Evolutionary conservation across 495 filamentous ascomycete genomes (phyloP).

Genomic region (Friedmanniomyces endolithicus): DNA sequence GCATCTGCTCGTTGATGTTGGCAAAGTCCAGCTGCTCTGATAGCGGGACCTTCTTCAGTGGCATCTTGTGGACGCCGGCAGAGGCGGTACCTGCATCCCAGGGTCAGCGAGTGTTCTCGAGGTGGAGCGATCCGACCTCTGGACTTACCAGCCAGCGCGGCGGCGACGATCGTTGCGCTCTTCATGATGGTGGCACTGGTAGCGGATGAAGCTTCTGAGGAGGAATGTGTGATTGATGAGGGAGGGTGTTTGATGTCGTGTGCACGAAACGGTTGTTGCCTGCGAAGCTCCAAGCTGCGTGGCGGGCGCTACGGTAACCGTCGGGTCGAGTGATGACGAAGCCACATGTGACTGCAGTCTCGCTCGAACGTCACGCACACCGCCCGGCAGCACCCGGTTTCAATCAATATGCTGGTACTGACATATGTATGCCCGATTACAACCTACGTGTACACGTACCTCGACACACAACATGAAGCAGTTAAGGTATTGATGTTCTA

Average conservation of each 20-base stretch:
- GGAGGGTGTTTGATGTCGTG: background rate
- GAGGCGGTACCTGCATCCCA: background rate
- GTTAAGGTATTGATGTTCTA: no score
- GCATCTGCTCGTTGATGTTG: slow-evolving; percentile 69
- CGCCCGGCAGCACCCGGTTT: no score
- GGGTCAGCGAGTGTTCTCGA: background rate
- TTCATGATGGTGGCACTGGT: slow-evolving; percentile 1
- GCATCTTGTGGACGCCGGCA: slow-evolving; percentile 17
- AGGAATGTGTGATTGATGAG: background rate
- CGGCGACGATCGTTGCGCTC: background rate
- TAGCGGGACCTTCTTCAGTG: slow-evolving; percentile 83
- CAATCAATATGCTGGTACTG: no score
- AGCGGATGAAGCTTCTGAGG: background rate
- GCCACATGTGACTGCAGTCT: no score
- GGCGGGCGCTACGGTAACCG: no score
- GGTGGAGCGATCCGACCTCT: background rate
- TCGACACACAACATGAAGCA: no score
- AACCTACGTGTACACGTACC: no score
- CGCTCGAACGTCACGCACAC: no score
- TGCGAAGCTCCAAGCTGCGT: background rate
- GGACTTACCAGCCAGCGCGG: slow-evolving; percentile 6
- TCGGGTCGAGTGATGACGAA: no score
- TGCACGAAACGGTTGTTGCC: background rate
- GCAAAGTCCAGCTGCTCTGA: slow-evolving; percentile 72
- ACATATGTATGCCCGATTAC: no score